These are phyloP conservation scores for Rauvolfia tetraphylla DNA, from an alignment of 257 asterid species.

Conservation along the genomic window DNA sequence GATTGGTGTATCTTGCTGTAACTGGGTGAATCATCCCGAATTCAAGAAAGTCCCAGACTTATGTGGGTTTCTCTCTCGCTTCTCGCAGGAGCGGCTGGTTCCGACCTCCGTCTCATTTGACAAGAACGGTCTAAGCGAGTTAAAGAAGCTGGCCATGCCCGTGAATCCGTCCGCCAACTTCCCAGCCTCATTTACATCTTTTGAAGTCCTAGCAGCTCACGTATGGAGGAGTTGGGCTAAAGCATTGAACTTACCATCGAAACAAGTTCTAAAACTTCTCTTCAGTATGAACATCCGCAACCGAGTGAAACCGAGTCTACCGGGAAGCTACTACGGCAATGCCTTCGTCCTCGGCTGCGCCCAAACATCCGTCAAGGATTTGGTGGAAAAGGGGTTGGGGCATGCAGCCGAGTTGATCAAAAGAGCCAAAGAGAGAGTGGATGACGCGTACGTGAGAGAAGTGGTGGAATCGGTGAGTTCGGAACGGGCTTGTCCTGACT, in stretches of 20 bases:
- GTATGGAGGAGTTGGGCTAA: constrained; percentile 71
- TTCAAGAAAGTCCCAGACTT: constrained; percentile 42
- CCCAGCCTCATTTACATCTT: constrained; percentile 35
- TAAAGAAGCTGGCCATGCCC: constrained; percentile 24
- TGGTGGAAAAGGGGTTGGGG: constrained; percentile 31
- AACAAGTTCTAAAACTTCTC: constrained; percentile 44
- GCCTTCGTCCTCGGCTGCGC: constrained; percentile 66
- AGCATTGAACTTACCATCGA: constrained; percentile 41
- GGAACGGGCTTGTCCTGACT: constrained; percentile 36
- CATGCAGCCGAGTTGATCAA: constrained; percentile 37
- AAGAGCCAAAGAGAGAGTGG: constrained; percentile 53
- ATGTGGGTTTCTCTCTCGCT: constrained; percentile 38
- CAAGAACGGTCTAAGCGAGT: constrained; percentile 25
- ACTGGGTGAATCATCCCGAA: constrained; percentile 36
- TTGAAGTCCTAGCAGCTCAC: constrained; percentile 64
- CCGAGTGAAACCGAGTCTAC: constrained; percentile 53
- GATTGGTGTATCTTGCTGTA: neutral
- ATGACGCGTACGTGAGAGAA: constrained; percentile 51
- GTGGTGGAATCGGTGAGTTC: constrained; percentile 60
- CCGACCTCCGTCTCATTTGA: constrained; percentile 49
- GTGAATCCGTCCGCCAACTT: neutral
- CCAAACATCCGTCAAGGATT: constrained; percentile 28
- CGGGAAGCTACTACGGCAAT: constrained; percentile 63
- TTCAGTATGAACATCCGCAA: constrained; percentile 51
- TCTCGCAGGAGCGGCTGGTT: constrained; percentile 26